Percentiles rank a stretch among this genome's conserved stretches.
Evolutionary conservation across 345 rosid genomes (phyloP).

Genomic region (Passiflora organensis): DNA sequence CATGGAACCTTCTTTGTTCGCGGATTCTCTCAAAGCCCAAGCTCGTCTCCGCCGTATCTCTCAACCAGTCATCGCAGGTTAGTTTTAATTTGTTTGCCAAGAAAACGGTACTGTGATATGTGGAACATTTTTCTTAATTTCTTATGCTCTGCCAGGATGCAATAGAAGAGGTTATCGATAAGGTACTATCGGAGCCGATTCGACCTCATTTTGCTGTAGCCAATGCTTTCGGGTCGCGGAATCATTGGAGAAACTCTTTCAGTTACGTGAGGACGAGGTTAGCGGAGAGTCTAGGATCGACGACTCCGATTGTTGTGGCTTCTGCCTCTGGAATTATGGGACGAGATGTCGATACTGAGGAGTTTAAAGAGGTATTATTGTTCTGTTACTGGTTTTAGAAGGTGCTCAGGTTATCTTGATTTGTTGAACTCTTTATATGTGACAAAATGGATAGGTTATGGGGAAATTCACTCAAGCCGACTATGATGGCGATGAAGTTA

Average conservation of each 20-base stretch:
- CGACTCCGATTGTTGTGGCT: constrained; percentile 38
- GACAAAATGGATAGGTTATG: constrained; percentile 35
- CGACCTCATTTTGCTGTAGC: constrained; percentile 58
- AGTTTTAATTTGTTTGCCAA: too few species aligned
- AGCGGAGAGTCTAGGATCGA: constrained; percentile 32
- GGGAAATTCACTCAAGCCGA: constrained; percentile 7
- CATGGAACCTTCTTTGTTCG: constrained; percentile 38
- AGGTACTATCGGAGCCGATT: constrained; percentile 56
- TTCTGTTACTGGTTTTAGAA: background rate
- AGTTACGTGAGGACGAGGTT: constrained; percentile 25
- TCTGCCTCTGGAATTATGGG: constrained; percentile 49
- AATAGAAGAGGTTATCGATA: constrained; percentile 43
- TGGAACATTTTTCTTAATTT: too few species aligned
- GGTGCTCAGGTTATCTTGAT: background rate
- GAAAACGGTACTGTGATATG: too few species aligned
- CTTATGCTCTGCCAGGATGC: too few species aligned
- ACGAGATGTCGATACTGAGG: constrained; percentile 36
- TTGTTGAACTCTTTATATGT: background rate
- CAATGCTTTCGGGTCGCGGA: constrained; percentile 13
- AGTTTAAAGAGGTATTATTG: constrained; percentile 53
- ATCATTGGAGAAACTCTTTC: background rate
- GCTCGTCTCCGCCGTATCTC: constrained; percentile 48
- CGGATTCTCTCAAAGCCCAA: constrained; percentile 43
- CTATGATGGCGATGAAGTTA: constrained; percentile 5
- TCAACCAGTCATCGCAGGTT: constrained; percentile 25